Evolutionary conservation across 1,139 yeast genomes (phyloP), one percentile per base, ranked within the genome.

Genomic region (Arxiozyma heterogenica): DNA sequence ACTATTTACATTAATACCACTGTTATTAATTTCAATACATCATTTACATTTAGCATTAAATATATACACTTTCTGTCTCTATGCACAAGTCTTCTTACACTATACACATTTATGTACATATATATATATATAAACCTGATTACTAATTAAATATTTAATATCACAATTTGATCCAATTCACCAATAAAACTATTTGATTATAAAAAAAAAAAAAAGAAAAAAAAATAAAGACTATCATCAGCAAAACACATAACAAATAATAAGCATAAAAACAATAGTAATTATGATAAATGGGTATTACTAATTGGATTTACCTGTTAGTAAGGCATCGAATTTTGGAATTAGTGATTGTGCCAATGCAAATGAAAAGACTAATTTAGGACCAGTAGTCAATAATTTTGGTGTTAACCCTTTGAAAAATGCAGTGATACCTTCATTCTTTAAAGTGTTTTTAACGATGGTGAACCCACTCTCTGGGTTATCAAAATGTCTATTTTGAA

Each of bases 341-440:
- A 93, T 93, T 77, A 93, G 82, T 49, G 96, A 80, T 75, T 93
- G 98, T 49, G 98, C 98, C 71, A 93, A 76, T 17, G 98, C 98
- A 70, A 93, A 93, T 27, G 96, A 87, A 73, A 93, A 93, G 52
- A 93, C 98, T 66, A 93, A 81, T 77, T 93, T 93, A 57, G 99
- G 99, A 62, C 98, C 99, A 50, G 98, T 91, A 52, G 98, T 93
- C 71, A 93, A 80, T 68, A 93, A 80, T 74, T 93, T 93, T 57
- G 99, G 99, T 57, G 95, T 86, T 70, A 93, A 81, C 47, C 99
- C 98, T 75, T 93, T 93, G 81, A 93, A 93, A 76, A 93, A 93
- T n/a, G 97, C 81, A 49, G 90, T 65, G 57, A 87, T 55, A 64
- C 95, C 95, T 75, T 93, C 99, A 67, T 86, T 88, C 71, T 82